Conservation (phyloP, 805 yeast genomes). For the Ogataea naganishii region DNA sequence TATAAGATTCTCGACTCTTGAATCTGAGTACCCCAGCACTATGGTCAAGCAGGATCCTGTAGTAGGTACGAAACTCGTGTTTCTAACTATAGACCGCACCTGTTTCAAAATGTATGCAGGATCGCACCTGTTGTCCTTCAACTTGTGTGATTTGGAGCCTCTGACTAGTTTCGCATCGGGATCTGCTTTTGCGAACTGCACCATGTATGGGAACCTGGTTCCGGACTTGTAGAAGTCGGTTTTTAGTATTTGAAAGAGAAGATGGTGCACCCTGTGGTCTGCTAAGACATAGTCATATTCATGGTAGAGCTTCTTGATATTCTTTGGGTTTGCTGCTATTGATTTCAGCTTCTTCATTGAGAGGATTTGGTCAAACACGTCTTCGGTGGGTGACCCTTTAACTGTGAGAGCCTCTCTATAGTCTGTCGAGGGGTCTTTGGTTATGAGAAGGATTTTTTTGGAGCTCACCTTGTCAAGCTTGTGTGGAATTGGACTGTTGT, state of each 20-base stretch:
- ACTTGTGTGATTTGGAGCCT: conserved; percentile 28
- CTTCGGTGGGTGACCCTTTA: conserved; percentile 48
- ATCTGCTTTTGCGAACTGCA: conserved; percentile 46
- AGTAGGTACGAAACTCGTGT: conserved; percentile 54
- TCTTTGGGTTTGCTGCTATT: conserved; percentile 32
- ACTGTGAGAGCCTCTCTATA: conserved; percentile 41
- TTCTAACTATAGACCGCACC: conserved; percentile 52
- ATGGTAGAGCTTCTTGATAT: conserved; percentile 38
- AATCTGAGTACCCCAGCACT: conserved; percentile 48
- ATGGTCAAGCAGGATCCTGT: conserved; percentile 52
- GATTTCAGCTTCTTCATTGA: conserved; percentile 49
- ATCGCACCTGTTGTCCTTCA: conserved; percentile 55
- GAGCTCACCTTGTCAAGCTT: conserved; percentile 41
- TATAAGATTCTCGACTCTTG: conserved; percentile 32
- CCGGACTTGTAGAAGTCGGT: conserved; percentile 51
- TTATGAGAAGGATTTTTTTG: conserved; percentile 48
- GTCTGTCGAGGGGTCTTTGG: conserved; percentile 63
- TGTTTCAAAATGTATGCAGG: conserved; percentile 57
- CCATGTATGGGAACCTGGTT: conserved; percentile 58
- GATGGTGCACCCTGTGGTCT: conserved; percentile 58
- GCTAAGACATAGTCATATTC: conserved; percentile 63
- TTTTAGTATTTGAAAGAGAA: conserved; percentile 46
- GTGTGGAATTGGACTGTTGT: conserved; percentile 36
- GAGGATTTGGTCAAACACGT: conserved; percentile 50
- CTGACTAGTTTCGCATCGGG: conserved; percentile 22